Evolutionary conservation across 352 stramenopile genomes (phyloP).

Genomic region (Paralagenidium karlingii): DNA sequence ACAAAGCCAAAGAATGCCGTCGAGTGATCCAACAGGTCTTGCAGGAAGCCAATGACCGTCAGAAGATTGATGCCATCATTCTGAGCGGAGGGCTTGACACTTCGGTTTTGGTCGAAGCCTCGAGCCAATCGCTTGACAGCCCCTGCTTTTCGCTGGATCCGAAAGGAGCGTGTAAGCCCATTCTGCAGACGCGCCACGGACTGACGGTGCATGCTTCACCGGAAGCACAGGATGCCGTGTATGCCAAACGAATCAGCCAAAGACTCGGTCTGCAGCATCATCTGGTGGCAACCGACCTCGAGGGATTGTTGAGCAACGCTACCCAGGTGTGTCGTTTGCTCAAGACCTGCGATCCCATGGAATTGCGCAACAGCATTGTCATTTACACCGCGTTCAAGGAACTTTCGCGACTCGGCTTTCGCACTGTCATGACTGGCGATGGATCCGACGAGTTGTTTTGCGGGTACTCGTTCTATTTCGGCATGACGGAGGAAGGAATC

Average conservation of each 20-base stretch:
- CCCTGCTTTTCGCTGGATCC: too few relatives aligned
- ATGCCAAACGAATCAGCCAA: conserved; percentile 26
- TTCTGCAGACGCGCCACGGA: conserved; percentile 37
- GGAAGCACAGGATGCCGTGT: conserved; percentile 24
- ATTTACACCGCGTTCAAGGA: conserved; percentile 61
- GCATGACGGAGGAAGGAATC: conserved; percentile 36
- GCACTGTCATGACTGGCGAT: conserved; percentile 66
- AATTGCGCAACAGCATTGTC: conserved; percentile 77
- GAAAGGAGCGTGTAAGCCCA: conserved; percentile 11
- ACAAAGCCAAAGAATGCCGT: conserved; percentile 23
- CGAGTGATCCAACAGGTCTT: conserved; percentile 40
- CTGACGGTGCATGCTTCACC: conserved; percentile 40
- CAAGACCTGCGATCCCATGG: conserved; percentile 73
- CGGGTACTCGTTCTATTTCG: conserved; percentile 81
- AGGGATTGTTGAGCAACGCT: conserved; percentile 35
- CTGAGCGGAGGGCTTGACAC: conserved; percentile 61
- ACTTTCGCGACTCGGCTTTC: conserved; percentile 33
- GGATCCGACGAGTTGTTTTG: conserved; percentile 82
- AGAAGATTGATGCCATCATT: conserved; percentile 34
- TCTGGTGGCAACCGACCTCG: conserved; percentile 32
- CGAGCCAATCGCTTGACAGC: too few relatives aligned
- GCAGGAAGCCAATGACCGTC: conserved; percentile 15
- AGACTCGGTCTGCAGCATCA: conserved; percentile 37
- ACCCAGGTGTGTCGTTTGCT: conserved; percentile 27
- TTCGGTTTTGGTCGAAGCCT: conserved; percentile 54